Percentiles rank a stretch among this genome's conserved stretches.
phyloP scores from a whole-genome alignment of 2,329 filamentous ascomycete genomes.

The Colletotrichum lindemuthianum region DNA sequence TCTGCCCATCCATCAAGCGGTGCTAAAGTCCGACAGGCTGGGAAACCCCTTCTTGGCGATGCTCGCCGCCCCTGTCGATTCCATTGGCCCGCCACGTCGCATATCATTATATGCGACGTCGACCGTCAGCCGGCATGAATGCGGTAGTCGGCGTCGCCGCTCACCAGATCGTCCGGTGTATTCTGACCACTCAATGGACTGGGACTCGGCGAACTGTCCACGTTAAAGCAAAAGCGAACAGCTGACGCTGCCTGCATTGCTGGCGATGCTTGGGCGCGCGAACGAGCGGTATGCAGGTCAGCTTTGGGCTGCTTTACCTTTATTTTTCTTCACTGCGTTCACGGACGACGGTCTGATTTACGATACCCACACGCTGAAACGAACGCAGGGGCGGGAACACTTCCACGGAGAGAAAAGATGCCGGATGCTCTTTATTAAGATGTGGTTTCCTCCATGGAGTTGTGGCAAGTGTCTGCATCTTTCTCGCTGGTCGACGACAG shows the following conservation, averaged over 20 bases:
- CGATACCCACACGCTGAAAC: background rate
- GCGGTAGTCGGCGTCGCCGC: no score
- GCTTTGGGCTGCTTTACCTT: background rate
- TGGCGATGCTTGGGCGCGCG: no score
- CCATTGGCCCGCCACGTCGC: no score
- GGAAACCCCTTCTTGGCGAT: no score
- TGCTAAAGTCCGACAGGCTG: no score
- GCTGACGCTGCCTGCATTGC: background rate
- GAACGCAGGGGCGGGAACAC: background rate
- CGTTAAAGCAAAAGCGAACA: background rate
- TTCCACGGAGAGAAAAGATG: background rate
- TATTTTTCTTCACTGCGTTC: background rate
- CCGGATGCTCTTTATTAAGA: background rate
- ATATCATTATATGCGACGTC: no score
- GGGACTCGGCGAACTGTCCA: background rate
- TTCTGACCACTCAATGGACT: no score
- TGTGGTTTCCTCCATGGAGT: background rate
- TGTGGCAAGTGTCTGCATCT: background rate
- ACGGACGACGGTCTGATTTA: background rate
- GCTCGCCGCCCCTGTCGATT: no score
- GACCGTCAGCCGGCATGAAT: no score
- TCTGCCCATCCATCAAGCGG: no score
- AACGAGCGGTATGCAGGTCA: background rate
- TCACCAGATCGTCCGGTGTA: no score
- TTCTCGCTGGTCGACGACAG: background rate